Evolutionary conservation across 2,329 filamentous ascomycete species (phyloP), one percentile per base, ranked within the genome.

Genomic region (Fusarium torreyae): DNA sequence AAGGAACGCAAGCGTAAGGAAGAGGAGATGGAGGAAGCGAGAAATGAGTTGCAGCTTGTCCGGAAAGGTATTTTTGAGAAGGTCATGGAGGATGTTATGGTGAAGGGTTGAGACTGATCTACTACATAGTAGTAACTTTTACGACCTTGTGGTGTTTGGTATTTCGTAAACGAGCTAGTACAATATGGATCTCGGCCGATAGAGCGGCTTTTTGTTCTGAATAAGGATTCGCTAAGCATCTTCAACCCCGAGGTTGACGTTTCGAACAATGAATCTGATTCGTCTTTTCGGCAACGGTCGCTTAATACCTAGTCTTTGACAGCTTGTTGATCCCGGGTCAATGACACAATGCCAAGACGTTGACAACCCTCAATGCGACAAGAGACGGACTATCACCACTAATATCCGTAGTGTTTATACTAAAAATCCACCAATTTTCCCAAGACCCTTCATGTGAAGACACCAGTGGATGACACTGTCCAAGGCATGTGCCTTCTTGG

Each of bases 1-100:
- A 52, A 65, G 4, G 79, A 82, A 52, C 57, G 85, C 28, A 59
- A 60, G 43, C 58, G 57, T 20, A 70, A 64, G 38, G 77, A 78
- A 14, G 56, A 64, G 7, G 72, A 75, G 22, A 72, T 83, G 54
- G 74, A 79, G 33, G 52, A 66, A 10, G 78, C 80, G 10, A 77
- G 81, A 36, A 57, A 62, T 14, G 78, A 79, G 39, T 68, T 87
- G 43, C 86, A 87, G 64, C 79, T 75, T 46, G 77, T 81, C 57
- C 79, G 86, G 24, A 80, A 82, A 57, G 68, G 75, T 3, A 81
- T 83, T 1, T 76, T 78, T 53, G 69, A 69, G 39, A 49, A 57
- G 54, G 67, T 69, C 11, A 56, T 69, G 40, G 45, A 46, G 20
- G 67, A 59, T 24, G 59, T 57, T 36, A 26, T 61, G 33, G 40